A percentile compares a stretch with the other conserved stretches of the same genome.
phyloP scores from a whole-genome alignment of 2,329 filamentous ascomycete species.

The Ascochyta fabae region DNA sequence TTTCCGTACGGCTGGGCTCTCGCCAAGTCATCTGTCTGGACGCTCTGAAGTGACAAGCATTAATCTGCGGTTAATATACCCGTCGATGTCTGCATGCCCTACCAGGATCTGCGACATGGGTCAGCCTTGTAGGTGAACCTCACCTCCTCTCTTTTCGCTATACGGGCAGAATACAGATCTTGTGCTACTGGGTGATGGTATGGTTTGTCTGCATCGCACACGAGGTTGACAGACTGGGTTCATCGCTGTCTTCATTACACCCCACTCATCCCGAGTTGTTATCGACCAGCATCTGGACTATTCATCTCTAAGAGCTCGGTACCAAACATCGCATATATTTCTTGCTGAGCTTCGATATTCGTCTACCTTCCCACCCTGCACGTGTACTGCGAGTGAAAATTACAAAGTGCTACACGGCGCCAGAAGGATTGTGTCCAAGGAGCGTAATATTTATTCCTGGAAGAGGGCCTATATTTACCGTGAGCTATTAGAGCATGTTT shows the following conservation, averaged over 20 bases:
- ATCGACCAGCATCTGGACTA: slow-evolving; percentile 16
- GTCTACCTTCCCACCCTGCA: neutral
- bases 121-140: slow-evolving; percentile 22
- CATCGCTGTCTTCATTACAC: neutral
- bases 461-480: neutral
- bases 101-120: slow-evolving; percentile 46
- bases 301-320: slow-evolving; percentile 7
- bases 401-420: neutral
- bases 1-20: slow-evolving; percentile 1
- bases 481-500: slow-evolving; percentile 3
- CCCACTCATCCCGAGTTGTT: neutral
- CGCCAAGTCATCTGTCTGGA: slow-evolving; percentile 10
- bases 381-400: neutral
- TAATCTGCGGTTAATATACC: slow-evolving; percentile 44
- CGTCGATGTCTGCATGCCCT: slow-evolving; percentile 43
- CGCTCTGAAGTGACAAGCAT: slow-evolving; percentile 44
- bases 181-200: neutral
- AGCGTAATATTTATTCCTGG: neutral
- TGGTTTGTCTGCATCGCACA: neutral
- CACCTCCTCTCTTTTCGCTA: neutral
- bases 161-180: neutral
- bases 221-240: neutral
- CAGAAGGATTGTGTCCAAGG: neutral
- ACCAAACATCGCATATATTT: neutral
- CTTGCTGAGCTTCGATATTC: neutral